Evolutionary conservation across 768 basidiomycete genomes (phyloP).

Genomic region (Paxillus ammoniavirescens): DNA sequence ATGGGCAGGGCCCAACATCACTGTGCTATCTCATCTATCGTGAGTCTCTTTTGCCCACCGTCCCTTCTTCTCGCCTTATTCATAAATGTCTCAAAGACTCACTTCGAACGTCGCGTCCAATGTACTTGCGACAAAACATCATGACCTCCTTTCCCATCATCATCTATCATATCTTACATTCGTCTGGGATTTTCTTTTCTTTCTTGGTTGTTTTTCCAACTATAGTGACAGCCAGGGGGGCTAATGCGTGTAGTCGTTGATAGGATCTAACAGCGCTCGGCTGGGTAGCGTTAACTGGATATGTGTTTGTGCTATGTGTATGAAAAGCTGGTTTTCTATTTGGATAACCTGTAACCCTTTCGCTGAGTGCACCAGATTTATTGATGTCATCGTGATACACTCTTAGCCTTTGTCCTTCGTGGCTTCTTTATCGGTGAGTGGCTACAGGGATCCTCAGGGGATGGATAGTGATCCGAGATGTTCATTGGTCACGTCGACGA

Average conservation of each 20-base stretch:
- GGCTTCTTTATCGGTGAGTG: not conserved
- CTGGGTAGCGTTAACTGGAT: not conserved
- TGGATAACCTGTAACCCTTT: not conserved
- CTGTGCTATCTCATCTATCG: not conserved
- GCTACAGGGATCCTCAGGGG: not conserved
- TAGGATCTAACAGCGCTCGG: not conserved
- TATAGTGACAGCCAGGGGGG: not conserved
- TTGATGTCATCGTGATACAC: not conserved
- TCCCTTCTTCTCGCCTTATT: not conserved
- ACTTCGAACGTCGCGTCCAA: not conserved
- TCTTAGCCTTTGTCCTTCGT: not conserved
- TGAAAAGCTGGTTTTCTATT: not conserved
- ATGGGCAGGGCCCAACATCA: not conserved
- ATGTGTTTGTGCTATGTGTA: not conserved
- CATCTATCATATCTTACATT: not conserved
- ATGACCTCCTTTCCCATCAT: not conserved
- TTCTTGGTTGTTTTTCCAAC: not conserved
- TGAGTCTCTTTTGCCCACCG: not conserved
- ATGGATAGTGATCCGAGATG: not conserved
- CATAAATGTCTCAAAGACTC: not conserved
- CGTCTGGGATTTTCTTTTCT: not conserved
- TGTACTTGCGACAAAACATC: not conserved
- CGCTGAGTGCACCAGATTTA: not conserved
- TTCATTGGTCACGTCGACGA: no score
- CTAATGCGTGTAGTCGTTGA: not conserved